Conservation (phyloP, 495 filamentous ascomycete genomes). For the Pseudevernia furfuracea region DNA sequence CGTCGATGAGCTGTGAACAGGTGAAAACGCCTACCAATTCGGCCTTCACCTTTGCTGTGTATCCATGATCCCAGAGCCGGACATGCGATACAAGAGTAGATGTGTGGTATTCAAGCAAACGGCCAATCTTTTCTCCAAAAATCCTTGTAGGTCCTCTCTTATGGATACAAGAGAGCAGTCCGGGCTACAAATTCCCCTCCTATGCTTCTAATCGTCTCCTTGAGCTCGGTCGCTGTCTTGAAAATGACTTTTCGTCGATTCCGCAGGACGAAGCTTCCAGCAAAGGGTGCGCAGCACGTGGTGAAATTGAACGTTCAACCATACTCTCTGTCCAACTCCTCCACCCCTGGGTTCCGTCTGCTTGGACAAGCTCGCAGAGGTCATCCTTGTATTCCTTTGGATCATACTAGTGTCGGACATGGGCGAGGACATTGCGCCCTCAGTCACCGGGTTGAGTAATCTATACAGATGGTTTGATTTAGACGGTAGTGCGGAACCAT, state of each 20-base stretch:
- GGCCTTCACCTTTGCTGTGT: constrained; percentile 1
- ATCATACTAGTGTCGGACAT: constrained; percentile 5
- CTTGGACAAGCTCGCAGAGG: neutral
- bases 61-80: neutral
- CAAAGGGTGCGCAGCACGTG: neutral
- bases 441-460: constrained; percentile 2
- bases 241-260: neutral
- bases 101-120: too few relatives aligned
- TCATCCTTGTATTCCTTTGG: constrained; percentile 8
- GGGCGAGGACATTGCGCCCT: constrained; percentile 6
- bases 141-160: neutral
- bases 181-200: constrained; percentile 1
- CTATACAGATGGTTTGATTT: neutral
- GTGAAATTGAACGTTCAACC: neutral
- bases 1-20: neutral
- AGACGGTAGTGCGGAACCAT: too few relatives aligned
- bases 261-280: neutral
- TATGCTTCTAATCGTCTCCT: constrained; percentile 7
- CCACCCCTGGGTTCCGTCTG: neutral
- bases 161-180: neutral
- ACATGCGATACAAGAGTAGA: neutral
- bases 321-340: too few relatives aligned
- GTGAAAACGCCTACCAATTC: neutral
- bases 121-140: neutral
- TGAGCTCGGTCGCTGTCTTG: constrained; percentile 1